Base-by-base conservation (phyloP, 805 yeast species). In the Candida michaelii region DNA sequence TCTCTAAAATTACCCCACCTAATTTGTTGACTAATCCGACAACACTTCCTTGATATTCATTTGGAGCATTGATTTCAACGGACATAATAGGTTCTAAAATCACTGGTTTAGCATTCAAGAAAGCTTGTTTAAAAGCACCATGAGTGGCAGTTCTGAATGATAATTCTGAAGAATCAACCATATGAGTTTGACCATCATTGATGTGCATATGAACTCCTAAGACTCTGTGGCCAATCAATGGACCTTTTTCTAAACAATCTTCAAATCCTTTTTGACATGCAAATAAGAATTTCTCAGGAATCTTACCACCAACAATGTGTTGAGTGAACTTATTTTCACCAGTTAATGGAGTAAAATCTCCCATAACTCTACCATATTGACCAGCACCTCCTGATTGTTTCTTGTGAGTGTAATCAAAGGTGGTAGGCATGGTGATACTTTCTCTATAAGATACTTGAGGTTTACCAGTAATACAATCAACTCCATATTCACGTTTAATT, bases 311-410 rank as follows among this genome's bases (percentile, higher is more conserved):
- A 51, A 93, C 93, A 62, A 93, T 82, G 50, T 84, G 86, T 36
- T 96, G 85, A 59, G 84, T 80, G 66, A 91, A 93, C 53, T 71
- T 71, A 65, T 90, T 90, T 45, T 77, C 80, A 37, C 79, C 82
- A 39, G 77, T 85, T 36, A 78, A 60, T 42, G 89, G 81, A 5
- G 74, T 66, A 69, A 90, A 63, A 44, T 73, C 77, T 62, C 99
- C 98, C 66, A 89, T 85, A 59, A 91, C 97, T 72, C 90, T 83
- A 67, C 96, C 99, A 62, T 82, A 93, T 75, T 93, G 99, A 71
- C 99, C 99, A 52, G 98, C 95, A 79, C 99, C 99, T 67, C 99
- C 99, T 60, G 91, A 79, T 74, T 93, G 99, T 63, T 89, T 91
- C 79, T 93, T 93, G 75, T 91, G 98, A 21, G 96, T 85, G 71